phyloP scores from a whole-genome alignment of 1,284 basidiomycete genomes.

The Ganoderma lingzhi region DNA sequence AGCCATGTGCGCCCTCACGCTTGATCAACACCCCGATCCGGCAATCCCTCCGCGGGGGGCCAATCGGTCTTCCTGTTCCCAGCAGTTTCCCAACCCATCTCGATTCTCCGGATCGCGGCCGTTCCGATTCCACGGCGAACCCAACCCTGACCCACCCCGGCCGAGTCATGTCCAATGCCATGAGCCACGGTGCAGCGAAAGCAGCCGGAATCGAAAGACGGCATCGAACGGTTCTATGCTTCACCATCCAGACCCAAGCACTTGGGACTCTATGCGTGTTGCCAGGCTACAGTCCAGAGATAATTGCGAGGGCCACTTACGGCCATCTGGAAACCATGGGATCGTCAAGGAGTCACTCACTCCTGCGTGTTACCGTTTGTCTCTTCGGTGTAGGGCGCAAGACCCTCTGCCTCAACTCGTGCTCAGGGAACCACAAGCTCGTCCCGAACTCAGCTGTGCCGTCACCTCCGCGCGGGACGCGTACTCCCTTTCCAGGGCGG shows the following conservation, averaged over 20 bases:
- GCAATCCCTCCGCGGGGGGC: background rate
- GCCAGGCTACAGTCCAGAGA: constrained; percentile 6
- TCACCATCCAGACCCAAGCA: background rate
- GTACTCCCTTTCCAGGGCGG: background rate
- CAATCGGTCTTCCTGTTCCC: background rate
- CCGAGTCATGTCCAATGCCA: background rate
- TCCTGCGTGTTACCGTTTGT: background rate
- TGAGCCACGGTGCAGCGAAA: background rate
- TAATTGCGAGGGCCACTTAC: background rate
- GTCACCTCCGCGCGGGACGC: background rate
- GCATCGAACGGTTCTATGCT: background rate
- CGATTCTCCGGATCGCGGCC: background rate
- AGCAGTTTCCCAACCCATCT: background rate
- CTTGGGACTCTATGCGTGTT: background rate
- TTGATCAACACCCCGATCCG: constrained; percentile 2
- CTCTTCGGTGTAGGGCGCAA: background rate
- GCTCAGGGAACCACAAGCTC: background rate
- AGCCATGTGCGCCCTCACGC: background rate
- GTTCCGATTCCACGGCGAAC: constrained; percentile 2
- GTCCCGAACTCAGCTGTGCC: background rate
- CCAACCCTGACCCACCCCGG: background rate
- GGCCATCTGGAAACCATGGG: constrained; percentile 7
- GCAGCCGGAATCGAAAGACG: background rate
- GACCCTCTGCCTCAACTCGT: background rate
- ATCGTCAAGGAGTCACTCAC: constrained; percentile 4